Evolutionary conservation across 2,329 filamentous ascomycete species (phyloP), one percentile per base, ranked within the genome.

Genomic region (Cladophialophora carrionii): DNA sequence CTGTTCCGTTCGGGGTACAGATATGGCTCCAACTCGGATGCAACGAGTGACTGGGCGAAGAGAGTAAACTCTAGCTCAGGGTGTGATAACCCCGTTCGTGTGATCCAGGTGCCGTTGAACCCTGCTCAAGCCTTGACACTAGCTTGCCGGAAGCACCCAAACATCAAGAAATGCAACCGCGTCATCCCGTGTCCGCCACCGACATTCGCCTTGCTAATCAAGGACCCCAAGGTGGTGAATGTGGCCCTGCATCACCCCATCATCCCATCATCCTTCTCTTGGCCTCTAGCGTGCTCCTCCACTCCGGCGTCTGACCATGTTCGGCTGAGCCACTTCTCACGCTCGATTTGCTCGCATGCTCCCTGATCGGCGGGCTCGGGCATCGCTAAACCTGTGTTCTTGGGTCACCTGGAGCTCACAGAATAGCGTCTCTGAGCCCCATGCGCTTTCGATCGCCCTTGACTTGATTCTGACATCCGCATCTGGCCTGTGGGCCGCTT

Each of bases 121-220:
- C 57, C 4, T 37, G 29, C 31, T 24, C 51, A 54, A 54, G 29
- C 54, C 37, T 60, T 60, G 7, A 41, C 24, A 20, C 56, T 29
- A 46, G 22, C n/a, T 24, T 52, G 46, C 34, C 46, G 20, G 31
- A 29, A 34, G 26, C 8, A 24, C 46, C 37, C 31, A 24, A 41
- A 52, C 26, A 53, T 60, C 24, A 26, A 58, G 56, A 48, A 60
- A 60, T 29, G 57, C 31, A 51, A 60, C 57, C 57, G 57, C 57
- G 48, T 60, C 57, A 60, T 60, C 57, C 57, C 57, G 57, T 60
- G 57, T 29, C 57, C 24, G 37, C 54, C 53, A 31, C 31, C 53
- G 34, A 41, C 26, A 41, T 58, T 49, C 46, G 37, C 41, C 46
- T 32, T 58, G 24, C 24, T 34, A 22, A 29, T 34, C 5, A 12